A percentile compares a stretch with the other conserved stretches of the same genome.
phyloP scores from a whole-genome alignment of 768 basidiomycete genomes.

The Boletus rubescentipes region DNA sequence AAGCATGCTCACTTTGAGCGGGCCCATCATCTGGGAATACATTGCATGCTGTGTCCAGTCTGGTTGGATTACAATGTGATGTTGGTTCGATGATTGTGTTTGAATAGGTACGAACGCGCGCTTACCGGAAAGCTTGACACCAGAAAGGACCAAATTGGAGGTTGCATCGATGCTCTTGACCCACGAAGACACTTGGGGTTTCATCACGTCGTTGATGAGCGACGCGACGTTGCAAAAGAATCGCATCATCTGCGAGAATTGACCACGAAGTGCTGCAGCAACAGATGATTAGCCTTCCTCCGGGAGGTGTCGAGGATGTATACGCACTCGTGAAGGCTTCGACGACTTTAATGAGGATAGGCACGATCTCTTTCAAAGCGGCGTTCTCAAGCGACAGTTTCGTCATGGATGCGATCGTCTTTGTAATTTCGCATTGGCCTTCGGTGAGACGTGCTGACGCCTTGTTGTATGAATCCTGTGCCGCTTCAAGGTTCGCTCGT shows the following conservation, averaged over 20 bases:
- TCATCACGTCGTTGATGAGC: constrained; percentile 22
- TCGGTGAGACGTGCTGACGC: too few species aligned
- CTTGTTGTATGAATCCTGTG: too few species aligned
- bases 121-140: constrained; percentile 15
- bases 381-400: too few species aligned
- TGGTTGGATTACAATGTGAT: neutral
- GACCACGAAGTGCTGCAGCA: constrained; percentile 12
- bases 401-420: too few species aligned
- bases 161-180: constrained; percentile 15
- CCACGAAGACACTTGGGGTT: constrained; percentile 17
- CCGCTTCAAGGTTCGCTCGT: too few species aligned
- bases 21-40: constrained; percentile 24
- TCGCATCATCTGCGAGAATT: constrained; percentile 19
- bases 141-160: constrained; percentile 18
- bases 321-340: constrained; percentile 16
- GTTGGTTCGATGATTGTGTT: neutral
- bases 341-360: neutral
- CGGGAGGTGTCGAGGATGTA: too few species aligned
- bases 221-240: constrained; percentile 19
- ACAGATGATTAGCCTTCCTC: neutral
- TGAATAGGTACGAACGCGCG: too few species aligned
- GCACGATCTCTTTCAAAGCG: too few species aligned
- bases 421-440: too few species aligned
- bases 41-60: constrained; percentile 19
- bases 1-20: constrained; percentile 26